Evolutionary conservation across 495 filamentous ascomycete species (phyloP).

Genomic region (Talaromyces trachyspermus): DNA sequence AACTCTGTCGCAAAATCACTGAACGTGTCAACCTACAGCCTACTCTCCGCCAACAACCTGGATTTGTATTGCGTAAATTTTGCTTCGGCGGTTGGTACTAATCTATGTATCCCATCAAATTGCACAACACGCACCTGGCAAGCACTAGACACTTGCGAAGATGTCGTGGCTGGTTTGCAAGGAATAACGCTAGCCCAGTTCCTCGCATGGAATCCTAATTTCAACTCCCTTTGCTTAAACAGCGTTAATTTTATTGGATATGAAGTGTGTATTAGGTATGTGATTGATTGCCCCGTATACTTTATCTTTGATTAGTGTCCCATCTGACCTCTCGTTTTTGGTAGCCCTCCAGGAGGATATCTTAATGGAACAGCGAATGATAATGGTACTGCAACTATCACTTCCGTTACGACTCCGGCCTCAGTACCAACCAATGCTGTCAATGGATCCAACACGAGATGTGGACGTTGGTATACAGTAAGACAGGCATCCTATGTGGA

Average conservation of each 20-base stretch:
- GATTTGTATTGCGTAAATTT: conserved; percentile 10
- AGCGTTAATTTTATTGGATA: conserved; percentile 11
- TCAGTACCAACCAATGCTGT: conserved; percentile 5
- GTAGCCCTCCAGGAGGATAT: neutral
- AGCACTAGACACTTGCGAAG: conserved; percentile 18
- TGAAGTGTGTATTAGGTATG: conserved; percentile 10
- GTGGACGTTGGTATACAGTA: conserved; percentile 9
- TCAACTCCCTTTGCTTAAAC: conserved; percentile 12
- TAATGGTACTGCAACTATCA: neutral
- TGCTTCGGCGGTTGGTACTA: conserved; percentile 1
- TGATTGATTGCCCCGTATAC: neutral
- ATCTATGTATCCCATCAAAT: conserved; percentile 10
- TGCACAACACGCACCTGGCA: conserved; percentile 12
- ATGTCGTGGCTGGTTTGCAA: conserved; percentile 12
- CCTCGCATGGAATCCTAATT: conserved; percentile 17
- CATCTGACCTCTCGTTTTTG: neutral
- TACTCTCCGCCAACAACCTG: conserved; percentile 17
- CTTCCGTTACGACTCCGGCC: neutral
- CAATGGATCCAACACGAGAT: conserved; percentile 7
- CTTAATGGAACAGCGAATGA: neutral
- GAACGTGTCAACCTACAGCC: conserved; percentile 19
- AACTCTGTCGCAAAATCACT: conserved; percentile 15
- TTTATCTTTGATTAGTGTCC: neutral
- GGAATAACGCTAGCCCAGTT: conserved; percentile 6
- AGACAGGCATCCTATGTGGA: neutral